Evolutionary conservation across 805 yeast genomes (phyloP).

Genomic region (Trichomonascus vanleenenianus): DNA sequence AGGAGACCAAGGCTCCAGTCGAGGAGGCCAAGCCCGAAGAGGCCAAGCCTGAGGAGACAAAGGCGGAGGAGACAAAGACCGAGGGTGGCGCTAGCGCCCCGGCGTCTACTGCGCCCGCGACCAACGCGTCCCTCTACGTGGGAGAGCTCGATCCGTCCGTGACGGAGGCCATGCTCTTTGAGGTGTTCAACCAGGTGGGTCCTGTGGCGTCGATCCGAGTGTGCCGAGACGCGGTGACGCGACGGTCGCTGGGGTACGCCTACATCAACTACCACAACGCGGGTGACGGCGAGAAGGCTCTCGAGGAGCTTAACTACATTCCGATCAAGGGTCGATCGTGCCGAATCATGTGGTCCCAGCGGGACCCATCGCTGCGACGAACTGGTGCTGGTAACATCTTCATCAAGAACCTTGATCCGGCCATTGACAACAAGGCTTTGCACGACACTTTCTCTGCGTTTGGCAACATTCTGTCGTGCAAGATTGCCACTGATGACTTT

Average conservation of each 20-base stretch:
- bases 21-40: constrained; percentile 42
- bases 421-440: constrained; percentile 96
- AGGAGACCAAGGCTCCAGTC: constrained; percentile 14
- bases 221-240: constrained; percentile 96
- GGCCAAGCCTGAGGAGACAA: constrained; percentile 49
- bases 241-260: constrained; percentile 96
- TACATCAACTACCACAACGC: constrained; percentile 90
- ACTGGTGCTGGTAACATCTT: constrained; percentile 94
- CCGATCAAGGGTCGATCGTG: constrained; percentile 92
- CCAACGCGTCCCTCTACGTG: constrained; percentile 85
- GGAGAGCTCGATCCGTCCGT: constrained; percentile 93
- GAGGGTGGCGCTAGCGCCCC: constrained; percentile 20
- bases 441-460: constrained; percentile 97
- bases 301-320: constrained; percentile 91
- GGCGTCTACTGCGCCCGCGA: constrained; percentile 29
- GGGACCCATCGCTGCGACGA: constrained; percentile 93
- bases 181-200: constrained; percentile 89
- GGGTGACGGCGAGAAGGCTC: constrained; percentile 87
- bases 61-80: constrained; percentile 33
- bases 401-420: constrained; percentile 97
- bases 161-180: constrained; percentile 90
- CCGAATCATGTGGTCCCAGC: constrained; percentile 99
- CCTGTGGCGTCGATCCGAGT: constrained; percentile 96
- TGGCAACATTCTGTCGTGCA: constrained; percentile 92
- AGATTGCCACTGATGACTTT: constrained; percentile 89